phyloP scores from a whole-genome alignment of 306 rosid species.

The Rosa multiflora region DNA sequence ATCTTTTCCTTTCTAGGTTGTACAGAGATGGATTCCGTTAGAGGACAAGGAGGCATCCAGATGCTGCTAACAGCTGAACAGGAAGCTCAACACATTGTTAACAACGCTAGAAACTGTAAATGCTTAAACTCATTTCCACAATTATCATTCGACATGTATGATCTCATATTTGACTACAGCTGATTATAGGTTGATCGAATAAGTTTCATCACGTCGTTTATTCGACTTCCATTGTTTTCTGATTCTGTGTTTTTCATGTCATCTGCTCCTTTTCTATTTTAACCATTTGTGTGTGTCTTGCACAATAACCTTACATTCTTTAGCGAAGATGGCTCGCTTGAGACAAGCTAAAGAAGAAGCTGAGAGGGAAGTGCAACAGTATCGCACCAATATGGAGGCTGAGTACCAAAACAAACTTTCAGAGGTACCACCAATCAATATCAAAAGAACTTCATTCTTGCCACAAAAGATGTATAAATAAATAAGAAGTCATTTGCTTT shows the following conservation, averaged over 20 bases:
- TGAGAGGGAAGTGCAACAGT: conserved; percentile 53
- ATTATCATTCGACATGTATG: no score
- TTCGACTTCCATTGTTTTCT: background rate
- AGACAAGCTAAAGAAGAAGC: conserved; percentile 82
- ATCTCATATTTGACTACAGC: background rate
- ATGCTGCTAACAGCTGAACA: conserved; percentile 82
- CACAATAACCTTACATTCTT: conserved; percentile 13
- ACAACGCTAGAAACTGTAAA: conserved; percentile 70
- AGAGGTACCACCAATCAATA: conserved; percentile 40
- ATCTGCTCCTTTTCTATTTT: background rate
- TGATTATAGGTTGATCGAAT: background rate
- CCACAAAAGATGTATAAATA: background rate
- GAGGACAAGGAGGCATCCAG: conserved; percentile 91
- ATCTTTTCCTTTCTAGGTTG: background rate
- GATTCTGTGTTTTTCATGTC: background rate
- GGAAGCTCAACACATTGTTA: conserved; percentile 76
- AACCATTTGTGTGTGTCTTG: background rate
- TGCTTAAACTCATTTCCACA: background rate
- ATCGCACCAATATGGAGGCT: conserved; percentile 60
- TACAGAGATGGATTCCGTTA: conserved; percentile 55
- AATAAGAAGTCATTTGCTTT: background rate
- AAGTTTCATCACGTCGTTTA: background rate
- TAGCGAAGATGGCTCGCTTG: conserved; percentile 62
- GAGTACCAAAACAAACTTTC: conserved; percentile 58
- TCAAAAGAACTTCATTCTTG: background rate